Evolutionary conservation across 2,329 filamentous ascomycete species (phyloP).

Genomic region (Amauroascus verrucosus): DNA sequence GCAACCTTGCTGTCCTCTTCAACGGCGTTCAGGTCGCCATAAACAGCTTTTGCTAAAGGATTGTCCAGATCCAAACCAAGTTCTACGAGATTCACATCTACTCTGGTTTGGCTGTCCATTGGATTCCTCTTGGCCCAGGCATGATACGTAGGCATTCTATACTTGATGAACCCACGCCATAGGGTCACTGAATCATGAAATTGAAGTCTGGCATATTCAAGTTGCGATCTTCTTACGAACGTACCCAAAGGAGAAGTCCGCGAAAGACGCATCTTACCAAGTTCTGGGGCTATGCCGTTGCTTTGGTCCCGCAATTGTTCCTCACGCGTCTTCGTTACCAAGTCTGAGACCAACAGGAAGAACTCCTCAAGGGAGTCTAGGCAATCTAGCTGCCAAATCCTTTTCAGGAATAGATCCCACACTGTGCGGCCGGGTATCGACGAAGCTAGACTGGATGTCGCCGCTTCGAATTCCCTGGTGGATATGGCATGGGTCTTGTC

Average conservation of each 20-base stretch:
- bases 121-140: slow-evolving; percentile 49
- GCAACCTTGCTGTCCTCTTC: slow-evolving; percentile 32
- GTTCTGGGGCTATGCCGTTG: slow-evolving; percentile 40
- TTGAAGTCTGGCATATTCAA: slow-evolving; percentile 70
- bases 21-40: slow-evolving; percentile 38
- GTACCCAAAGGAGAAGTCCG: slow-evolving; percentile 68
- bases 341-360: slow-evolving; percentile 49
- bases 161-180: slow-evolving; percentile 74
- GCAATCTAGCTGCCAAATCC: slow-evolving; percentile 74
- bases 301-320: slow-evolving; percentile 49
- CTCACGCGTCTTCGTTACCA: slow-evolving; percentile 54
- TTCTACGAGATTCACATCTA: slow-evolving; percentile 53
- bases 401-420: slow-evolving; percentile 76
- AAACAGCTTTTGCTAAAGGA: slow-evolving; percentile 42
- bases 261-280: slow-evolving; percentile 52
- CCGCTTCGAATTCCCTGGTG: slow-evolving; percentile 41
- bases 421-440: slow-evolving; percentile 63
- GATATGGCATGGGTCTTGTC: slow-evolving; percentile 27
- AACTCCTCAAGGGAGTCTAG: slow-evolving; percentile 71
- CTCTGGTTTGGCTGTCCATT: slow-evolving; percentile 38
- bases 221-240: slow-evolving; percentile 63
- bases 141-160: slow-evolving; percentile 62
- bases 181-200: slow-evolving; percentile 69
- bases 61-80: slow-evolving; percentile 46
- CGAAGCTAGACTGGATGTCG: slow-evolving; percentile 38